Base-by-base conservation (phyloP, 306 rosid genomes). In the Crotalaria pallida region DNA sequence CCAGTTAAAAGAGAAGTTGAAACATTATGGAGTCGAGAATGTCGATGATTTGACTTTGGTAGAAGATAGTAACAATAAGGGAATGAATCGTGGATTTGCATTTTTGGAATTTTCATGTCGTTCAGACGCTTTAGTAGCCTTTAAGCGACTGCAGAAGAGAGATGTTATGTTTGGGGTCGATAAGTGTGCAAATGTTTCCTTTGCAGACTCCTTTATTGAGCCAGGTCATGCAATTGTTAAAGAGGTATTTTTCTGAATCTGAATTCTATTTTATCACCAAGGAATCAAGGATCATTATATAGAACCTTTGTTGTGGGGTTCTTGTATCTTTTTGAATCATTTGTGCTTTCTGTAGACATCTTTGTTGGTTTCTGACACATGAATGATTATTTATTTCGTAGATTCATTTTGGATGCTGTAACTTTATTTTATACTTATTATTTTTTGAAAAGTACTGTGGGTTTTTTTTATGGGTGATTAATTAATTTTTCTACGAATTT, bases 151-250 rank as follows among this genome's bases (percentile, higher is more conserved):
- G 68, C 92, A 86, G 58, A 91, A 89, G 81, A 89, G 89, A 73
- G 97, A 91, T 80, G 74, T 94, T 53, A 83, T 87, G 62, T 94
- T 94, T 89, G 99, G 99, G 72, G 96, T 87, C 75, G 96, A 89
- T 79, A 89, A 92, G 75, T 89, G 92, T 67, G 96, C 92, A 23
- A 88, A 84, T 82, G 91, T 94, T 80, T 88, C 99, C 58, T 91
- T 94, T 87, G 92, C 96, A 29, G 90, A 88, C 82, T 87, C 95
- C 31, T 87, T 88, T 75, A 82, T 81, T 80, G 99, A 94, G 55
- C 89, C 86, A 34, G 95, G 88, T 73, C 96, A 84, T 81, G 96
- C 86, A 75, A 84, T 91, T 61, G 89, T 87, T 96, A 82, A 87
- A 3, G 96, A 94, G 99, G 98, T 93, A 86, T 82, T 59, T 67